Evolutionary conservation across 164 flowering plant species (phyloP), one percentile per base, ranked within the genome.

Genomic region (Tetrastigma voinierianum): DNA sequence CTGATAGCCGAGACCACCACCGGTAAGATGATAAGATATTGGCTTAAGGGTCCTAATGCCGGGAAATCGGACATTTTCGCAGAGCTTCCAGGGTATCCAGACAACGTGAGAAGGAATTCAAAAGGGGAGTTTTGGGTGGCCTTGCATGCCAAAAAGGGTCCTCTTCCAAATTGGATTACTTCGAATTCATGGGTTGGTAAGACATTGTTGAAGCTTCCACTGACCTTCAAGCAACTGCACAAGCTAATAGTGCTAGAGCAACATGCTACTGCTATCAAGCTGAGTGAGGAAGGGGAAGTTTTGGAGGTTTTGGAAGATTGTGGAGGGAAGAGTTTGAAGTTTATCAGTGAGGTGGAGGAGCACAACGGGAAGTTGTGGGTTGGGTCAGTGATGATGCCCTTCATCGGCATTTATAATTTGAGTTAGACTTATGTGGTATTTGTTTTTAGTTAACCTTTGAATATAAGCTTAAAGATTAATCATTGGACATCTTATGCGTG

Each of bases 81-180:
- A 1, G 83, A 81, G 49, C 70, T 87, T 10, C 88, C 90, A 2
- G 96, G 92, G 20, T 81, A 67, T 52, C 92, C 92, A 0, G 96
- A 90, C 79, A 87, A 87, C 46, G 57, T 87, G 0, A 75, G 90
- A 62, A 78, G 86, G 59, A 90, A 83, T 43, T 13, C 76, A 10
- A 68, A 83, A 0, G 92, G 96, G 1, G 90, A 86, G 18, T 87
- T 83, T 64, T 89, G 96, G 91, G 90, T 89, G 1, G 92, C 86
- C 10, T 61, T 89, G 73, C 89, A 89, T 70, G 43, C 87, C 4
- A 84, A 84, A 67, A 78, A 57, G 14, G 74, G 77, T 43, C 55
- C 25, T 17, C 2, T 79, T 16, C 65, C 83, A 2, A 65, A 64
- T 12, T 68, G 72, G 71, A 20, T 66, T 9, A 61, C 66, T 19